Percentiles rank a stretch among this genome's conserved stretches.
Conservation (phyloP, 352 stramenopile species). For the Phytophthora megakarya region DNA sequence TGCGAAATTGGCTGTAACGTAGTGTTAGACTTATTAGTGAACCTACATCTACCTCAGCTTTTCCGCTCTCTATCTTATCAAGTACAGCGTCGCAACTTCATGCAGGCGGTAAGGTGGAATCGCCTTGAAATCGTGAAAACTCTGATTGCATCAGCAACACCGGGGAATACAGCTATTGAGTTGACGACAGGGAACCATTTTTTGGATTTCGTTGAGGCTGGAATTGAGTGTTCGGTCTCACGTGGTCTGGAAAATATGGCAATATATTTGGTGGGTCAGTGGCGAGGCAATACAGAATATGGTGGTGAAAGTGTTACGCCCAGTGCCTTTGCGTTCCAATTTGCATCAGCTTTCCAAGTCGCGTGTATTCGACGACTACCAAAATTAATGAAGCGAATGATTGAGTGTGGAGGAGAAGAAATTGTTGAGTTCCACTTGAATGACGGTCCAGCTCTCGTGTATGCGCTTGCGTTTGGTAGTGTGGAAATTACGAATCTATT, state of each 20-base stretch:
- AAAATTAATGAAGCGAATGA: conserved; percentile 53
- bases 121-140: conserved; percentile 50
- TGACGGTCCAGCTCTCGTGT: conserved; percentile 59
- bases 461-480: conserved; percentile 70
- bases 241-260: conserved; percentile 72
- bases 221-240: conserved; percentile 56
- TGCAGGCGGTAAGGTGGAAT: conserved; percentile 67
- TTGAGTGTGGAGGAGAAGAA: conserved; percentile 54
- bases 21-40: conserved; percentile 38
- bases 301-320: conserved; percentile 30
- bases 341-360: conserved; percentile 62
- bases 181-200: conserved; percentile 43
- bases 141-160: conserved; percentile 34
- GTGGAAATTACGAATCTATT: conserved; percentile 39
- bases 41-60: conserved; percentile 34
- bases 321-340: conserved; percentile 70
- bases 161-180: conserved; percentile 15
- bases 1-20: conserved; percentile 43
- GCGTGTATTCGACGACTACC: conserved; percentile 61
- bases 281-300: conserved; percentile 54
- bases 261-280: conserved; percentile 56
- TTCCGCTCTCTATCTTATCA: conserved; percentile 47
- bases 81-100: conserved; percentile 56
- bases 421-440: conserved; percentile 68
- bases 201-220: conserved; percentile 62